Base-by-base conservation (phyloP, 768 basidiomycete genomes). In the Suillus placidus region DNA sequence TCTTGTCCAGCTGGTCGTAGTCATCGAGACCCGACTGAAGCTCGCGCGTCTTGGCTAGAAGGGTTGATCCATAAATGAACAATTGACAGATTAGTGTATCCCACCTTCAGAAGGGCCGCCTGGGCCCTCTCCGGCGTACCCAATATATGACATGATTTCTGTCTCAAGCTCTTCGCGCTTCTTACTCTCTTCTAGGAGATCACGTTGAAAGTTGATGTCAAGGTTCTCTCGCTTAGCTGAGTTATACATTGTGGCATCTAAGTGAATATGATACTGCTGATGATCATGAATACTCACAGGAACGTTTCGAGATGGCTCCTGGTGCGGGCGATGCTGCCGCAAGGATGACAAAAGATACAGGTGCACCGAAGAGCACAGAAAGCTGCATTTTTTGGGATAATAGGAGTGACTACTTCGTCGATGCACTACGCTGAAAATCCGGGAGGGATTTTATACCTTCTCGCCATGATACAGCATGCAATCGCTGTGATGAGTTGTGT, bases 281-380 rank as follows among this genome's bases (percentile, higher is more conserved):
- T 8, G 23, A 37, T 23, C 13, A 57, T 57, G 56, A 23, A 14
- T 9, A 58, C 37, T 58, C 37, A 58, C 57, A 16, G 8, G 23
- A 40, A 30, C 23, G 37, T 40, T 18, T 14, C n/a, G 3, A 23
- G 57, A 18, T 18, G 4, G 57, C 37, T 37, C 8, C 56, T 40
- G 23, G 37, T 16, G 62, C 9, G 14, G 62, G 62, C 20, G 34
- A 58, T 6, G 62, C 54, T 18, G 23, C 55, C 38, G 62, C 62
- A 14, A 63, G 34, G 12, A 40, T 40, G 23, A 1, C 30, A 7
- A 51, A 30, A 51, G 51, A 16, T 16, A 51, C 13, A 26, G 30
- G 14, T n/a, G 51, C 51, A 51, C 14, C 30, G 1, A 51, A 51
- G 26, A 16, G 51, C 26, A 30, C 51, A 30, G 51, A 51, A 20